These are phyloP conservation scores for Boletus fagicola DNA, from an alignment of 768 basidiomycete species.

Conservation along the genomic window DNA sequence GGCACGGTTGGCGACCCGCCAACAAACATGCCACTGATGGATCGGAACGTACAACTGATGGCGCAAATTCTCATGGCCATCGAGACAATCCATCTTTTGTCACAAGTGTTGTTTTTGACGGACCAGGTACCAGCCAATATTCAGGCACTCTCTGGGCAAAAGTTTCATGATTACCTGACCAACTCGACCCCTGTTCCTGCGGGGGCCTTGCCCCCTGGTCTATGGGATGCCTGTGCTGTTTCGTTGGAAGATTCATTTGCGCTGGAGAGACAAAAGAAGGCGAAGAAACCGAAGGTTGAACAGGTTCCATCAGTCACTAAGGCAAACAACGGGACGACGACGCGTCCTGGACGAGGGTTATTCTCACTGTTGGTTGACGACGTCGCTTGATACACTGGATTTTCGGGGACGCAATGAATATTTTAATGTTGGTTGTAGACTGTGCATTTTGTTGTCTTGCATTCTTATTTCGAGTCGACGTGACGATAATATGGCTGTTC, in stretches of 20 bases:
- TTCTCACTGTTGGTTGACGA: constrained; percentile 46
- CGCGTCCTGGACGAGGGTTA: constrained; percentile 17
- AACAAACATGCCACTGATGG: constrained; percentile 36
- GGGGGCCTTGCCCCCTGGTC: constrained; percentile 27
- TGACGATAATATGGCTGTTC: too few species aligned
- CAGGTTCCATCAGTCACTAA: constrained; percentile 15
- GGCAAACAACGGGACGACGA: constrained; percentile 22
- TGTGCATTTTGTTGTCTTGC: neutral
- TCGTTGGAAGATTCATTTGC: constrained; percentile 50
- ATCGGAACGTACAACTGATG: constrained; percentile 65
- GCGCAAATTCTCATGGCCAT: constrained; percentile 62
- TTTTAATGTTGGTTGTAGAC: neutral
- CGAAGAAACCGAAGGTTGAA: constrained; percentile 35
- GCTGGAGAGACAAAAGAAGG: constrained; percentile 46
- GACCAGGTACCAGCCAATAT: constrained; percentile 45
- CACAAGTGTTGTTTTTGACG: constrained; percentile 59
- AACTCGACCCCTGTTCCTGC: constrained; percentile 21
- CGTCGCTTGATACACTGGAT: constrained; percentile 28
- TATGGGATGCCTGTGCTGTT: constrained; percentile 49
- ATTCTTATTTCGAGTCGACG: neutral
- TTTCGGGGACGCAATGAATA: neutral
- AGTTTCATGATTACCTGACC: constrained; percentile 56
- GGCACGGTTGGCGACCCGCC: constrained; percentile 16
- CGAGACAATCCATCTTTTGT: constrained; percentile 58
- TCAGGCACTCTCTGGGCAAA: constrained; percentile 54